Evolutionary conservation across 805 yeast genomes (phyloP).

Genomic region (Pichia kluyveri): DNA sequence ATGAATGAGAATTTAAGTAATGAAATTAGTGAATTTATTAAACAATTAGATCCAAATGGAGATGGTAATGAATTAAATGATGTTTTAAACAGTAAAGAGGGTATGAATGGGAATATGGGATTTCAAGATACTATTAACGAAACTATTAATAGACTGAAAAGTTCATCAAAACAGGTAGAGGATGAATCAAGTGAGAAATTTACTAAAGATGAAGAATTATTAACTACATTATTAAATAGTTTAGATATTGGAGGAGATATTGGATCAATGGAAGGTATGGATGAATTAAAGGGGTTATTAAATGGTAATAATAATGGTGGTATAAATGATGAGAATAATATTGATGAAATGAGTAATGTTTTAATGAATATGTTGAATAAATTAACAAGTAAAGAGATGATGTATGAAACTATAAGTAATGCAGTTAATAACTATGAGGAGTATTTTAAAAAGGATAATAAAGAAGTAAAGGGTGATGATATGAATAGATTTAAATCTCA

Average conservation of each 20-base stretch:
- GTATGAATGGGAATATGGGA: neutral
- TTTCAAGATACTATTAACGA: slow-evolving; percentile 72
- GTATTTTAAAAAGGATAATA: slow-evolving; percentile 43
- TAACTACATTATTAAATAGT: slow-evolving; percentile 59
- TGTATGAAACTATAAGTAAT: slow-evolving; percentile 84
- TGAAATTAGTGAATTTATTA: slow-evolving; percentile 10
- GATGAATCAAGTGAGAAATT: slow-evolving; percentile 34
- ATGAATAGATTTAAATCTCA: slow-evolving; percentile 52
- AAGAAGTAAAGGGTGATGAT: slow-evolving; percentile 21
- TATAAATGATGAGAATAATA: neutral
- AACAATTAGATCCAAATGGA: slow-evolving; percentile 11
- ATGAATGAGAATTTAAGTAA: slow-evolving; percentile 5
- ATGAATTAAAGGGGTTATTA: slow-evolving; percentile 23
- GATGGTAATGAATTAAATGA: slow-evolving; percentile 13
- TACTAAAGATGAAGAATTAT: slow-evolving; percentile 34
- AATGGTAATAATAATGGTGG: no score
- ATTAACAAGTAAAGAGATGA: slow-evolving; percentile 72
- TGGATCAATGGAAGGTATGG: slow-evolving; percentile 13
- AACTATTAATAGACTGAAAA: slow-evolving; percentile 73
- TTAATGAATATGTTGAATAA: slow-evolving; percentile 71
- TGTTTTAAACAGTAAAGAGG: slow-evolving; percentile 11
- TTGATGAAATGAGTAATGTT: slow-evolving; percentile 40
- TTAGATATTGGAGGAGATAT: slow-evolving; percentile 29
- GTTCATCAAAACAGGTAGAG: slow-evolving; percentile 65
- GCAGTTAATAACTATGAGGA: slow-evolving; percentile 62